Base-by-base conservation (phyloP, 306 rosid species). In the Vicia sativa region DNA sequence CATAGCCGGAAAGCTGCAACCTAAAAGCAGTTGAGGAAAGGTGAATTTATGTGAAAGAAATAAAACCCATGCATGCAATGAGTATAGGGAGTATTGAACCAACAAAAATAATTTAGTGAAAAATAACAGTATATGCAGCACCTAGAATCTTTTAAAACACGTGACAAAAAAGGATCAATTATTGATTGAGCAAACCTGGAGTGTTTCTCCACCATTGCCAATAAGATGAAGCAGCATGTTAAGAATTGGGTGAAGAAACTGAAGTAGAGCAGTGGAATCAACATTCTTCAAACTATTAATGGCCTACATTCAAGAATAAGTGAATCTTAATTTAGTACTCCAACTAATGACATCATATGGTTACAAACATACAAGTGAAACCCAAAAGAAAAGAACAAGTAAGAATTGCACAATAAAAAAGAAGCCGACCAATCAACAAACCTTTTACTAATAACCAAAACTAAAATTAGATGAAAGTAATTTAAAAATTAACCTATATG, bases 1-100 rank as follows among this genome's bases (percentile, higher is more conserved):
- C 99, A 93, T 90, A 49, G 99, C 97, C 99, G 90, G 83, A 93
- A 93, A 18, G 99, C 99, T 14, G 99, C 99, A 82, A 93, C 99
- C 99, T 93, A 83, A 73, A 80, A 80, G 62, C 79, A 76, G 72
- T 44, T 23, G 60, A 0, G 19, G 55, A 70, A 65, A 74, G 54
- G 52, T 70, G 49, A 74, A 67, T 70, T 50, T 74, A 78, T 79
- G 80, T 44, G 50, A 55, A 66, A 68, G 78, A 50, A 68, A 38
- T 50, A 58, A 50, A 50, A 19, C 58, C 67, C 58, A 64, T 37
- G 12, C 39, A 61, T 65, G 73, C 46, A 49, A 57, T 46, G 41
- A 55, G 42, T 21, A 12, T 58, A 26, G 44, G 34, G 44, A 74
- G 42, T 29, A 23, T 13, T 11, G 58, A 39, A 48, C 50, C 59